Percentiles rank a stretch among this genome's conserved stretches.
Conservation (phyloP, 257 asterid species). For the Linaria vulgaris region DNA sequence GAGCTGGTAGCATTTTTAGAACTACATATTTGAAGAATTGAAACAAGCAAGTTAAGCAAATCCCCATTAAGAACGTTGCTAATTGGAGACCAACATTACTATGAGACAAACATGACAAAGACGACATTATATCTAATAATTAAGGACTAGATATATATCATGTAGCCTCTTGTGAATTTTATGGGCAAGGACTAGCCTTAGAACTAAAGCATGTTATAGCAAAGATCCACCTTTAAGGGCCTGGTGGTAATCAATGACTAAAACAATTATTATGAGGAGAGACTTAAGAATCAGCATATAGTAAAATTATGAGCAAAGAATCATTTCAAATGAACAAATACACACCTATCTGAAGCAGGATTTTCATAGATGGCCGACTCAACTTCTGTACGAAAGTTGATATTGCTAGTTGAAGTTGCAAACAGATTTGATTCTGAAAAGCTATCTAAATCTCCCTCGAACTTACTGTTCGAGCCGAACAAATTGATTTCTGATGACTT, state of each 20-base stretch:
- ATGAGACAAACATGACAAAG: neutral
- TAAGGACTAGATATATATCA: neutral
- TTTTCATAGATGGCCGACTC: slow-evolving; percentile 32
- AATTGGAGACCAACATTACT: neutral
- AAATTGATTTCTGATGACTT: slow-evolving; percentile 35
- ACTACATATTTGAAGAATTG: slow-evolving; percentile 26
- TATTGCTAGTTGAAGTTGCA: slow-evolving; percentile 36
- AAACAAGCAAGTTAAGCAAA: neutral
- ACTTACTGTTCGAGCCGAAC: slow-evolving; percentile 8
- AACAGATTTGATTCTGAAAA: slow-evolving; percentile 45
- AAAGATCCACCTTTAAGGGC: slow-evolving; percentile 13
- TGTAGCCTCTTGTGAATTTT: neutral
- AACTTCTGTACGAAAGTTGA: slow-evolving; percentile 32
- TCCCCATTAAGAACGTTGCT: neutral
- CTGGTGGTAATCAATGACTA: neutral
- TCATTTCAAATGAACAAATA: slow-evolving; percentile 12
- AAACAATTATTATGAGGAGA: neutral
- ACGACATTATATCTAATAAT: neutral
- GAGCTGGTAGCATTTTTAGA: slow-evolving; percentile 13
- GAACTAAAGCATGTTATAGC: slow-evolving; percentile 10
- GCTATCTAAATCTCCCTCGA: slow-evolving; percentile 22
- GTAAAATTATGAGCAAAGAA: slow-evolving; percentile 16
- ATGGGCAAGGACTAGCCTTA: neutral
- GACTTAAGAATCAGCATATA: slow-evolving; percentile 21
- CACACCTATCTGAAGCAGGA: slow-evolving; percentile 55